Conservation (phyloP, 192 early-diverging fungal genomes). For the Allomyces javanicus region DNA sequence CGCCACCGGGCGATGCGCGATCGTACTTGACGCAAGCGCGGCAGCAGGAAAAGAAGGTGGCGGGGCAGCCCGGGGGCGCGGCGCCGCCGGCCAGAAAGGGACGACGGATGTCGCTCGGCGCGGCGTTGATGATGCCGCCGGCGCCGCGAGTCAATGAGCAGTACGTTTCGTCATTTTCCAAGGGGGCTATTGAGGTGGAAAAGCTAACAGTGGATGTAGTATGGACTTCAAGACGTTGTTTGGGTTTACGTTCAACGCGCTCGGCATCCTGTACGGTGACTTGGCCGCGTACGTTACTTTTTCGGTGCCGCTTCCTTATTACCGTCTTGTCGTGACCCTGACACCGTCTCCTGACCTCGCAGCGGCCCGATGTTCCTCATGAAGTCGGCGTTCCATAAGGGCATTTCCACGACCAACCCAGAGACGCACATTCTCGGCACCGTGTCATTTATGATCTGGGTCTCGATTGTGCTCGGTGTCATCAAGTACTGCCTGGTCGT, state of each 20-base stretch:
- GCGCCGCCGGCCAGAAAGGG: no score
- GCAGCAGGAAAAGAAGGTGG: no score
- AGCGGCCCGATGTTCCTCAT: not conserved
- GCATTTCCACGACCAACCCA: not conserved
- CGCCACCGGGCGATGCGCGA: no score
- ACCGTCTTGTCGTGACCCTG: not conserved
- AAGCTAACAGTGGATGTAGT: no score
- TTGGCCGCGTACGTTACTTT: not conserved
- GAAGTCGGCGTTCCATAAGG: not conserved
- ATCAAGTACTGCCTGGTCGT: not conserved
- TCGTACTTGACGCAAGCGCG: no score
- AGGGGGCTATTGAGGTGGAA: no score
- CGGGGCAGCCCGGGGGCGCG: no score
- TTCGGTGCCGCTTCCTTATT: no score
- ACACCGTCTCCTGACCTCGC: no score
- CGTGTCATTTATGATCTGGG: not conserved
- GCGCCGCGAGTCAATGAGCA: not conserved
- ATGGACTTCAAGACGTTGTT: not conserved
- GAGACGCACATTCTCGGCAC: not conserved
- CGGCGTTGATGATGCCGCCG: not conserved
- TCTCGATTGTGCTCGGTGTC: not conserved
- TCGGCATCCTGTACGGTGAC: not conserved
- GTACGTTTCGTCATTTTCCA: not conserved
- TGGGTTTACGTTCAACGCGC: not conserved
- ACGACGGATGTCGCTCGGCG: not conserved